Conservation (phyloP, 306 rosid genomes). For the Dalbergia oliveri region DNA sequence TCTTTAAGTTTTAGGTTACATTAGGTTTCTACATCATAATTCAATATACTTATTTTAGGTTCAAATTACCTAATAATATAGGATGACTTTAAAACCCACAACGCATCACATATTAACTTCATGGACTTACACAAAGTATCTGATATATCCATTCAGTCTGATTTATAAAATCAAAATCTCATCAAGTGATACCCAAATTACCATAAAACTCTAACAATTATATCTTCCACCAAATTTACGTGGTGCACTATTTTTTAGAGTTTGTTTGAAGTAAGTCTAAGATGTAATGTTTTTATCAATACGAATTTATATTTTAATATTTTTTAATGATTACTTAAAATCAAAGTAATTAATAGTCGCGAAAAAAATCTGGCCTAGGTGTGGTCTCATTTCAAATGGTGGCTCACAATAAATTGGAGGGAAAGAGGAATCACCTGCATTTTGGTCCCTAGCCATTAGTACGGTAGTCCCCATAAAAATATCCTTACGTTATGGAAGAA, state of each 20-base stretch:
- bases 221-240: not conserved
- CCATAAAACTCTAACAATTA: too few species aligned
- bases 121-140: too few species aligned
- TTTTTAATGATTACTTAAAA: not conserved
- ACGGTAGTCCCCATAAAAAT: not conserved
- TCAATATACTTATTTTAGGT: too few species aligned
- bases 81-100: too few species aligned
- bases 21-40: too few species aligned
- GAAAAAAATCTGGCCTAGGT: not conserved
- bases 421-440: constrained; percentile 44
- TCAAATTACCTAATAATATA: too few species aligned
- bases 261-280: not conserved
- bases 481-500: constrained; percentile 29
- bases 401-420: constrained; percentile 52
- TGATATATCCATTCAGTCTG: too few species aligned
- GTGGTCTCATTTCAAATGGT: constrained; percentile 44
- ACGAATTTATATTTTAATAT: not conserved
- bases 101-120: too few species aligned
- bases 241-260: not conserved
- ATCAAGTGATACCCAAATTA: too few species aligned
- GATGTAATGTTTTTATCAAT: not conserved
- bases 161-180: too few species aligned
- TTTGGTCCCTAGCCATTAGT: constrained; percentile 52
- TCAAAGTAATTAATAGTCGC: not conserved
- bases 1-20: too few species aligned